A percentile compares a stretch with the other conserved stretches of the same genome.
Conservation (phyloP, 2,329 filamentous ascomycete genomes). For the Keithomyces neogunnii region DNA sequence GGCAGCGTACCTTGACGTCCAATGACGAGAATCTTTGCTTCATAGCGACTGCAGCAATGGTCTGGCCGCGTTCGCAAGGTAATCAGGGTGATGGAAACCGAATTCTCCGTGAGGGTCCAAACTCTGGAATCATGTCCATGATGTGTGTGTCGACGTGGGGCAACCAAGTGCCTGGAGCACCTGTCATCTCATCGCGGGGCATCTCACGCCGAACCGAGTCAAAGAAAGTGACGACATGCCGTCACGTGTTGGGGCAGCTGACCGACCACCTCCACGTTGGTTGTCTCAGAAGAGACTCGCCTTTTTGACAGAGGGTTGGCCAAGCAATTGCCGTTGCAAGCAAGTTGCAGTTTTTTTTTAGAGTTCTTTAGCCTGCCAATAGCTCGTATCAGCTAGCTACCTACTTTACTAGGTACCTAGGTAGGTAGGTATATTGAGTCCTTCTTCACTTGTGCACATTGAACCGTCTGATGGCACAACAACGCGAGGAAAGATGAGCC, state of each 20-base stretch:
- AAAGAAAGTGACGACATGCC: constrained; percentile 5
- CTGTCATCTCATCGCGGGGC: constrained; percentile 8
- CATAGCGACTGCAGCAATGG: constrained; percentile 31
- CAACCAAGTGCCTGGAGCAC: neutral
- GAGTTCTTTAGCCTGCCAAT: too few species aligned
- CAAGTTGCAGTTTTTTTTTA: too few species aligned
- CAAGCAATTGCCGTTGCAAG: neutral
- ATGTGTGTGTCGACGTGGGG: constrained; percentile 3
- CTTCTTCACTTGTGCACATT: too few species aligned
- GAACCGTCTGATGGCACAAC: too few species aligned
- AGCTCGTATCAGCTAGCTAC: too few species aligned
- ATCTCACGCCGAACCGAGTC: constrained; percentile 5
- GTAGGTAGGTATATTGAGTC: too few species aligned
- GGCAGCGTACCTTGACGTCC: constrained; percentile 54
- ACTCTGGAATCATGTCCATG: neutral
- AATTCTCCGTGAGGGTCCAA: neutral
- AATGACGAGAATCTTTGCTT: constrained; percentile 76
- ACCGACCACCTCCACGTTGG: neutral
- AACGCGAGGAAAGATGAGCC: too few species aligned
- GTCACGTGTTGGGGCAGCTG: constrained; percentile 6
- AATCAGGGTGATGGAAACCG: neutral
- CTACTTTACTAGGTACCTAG: too few species aligned
- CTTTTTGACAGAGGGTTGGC: too few species aligned
- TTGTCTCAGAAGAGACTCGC: too few species aligned
- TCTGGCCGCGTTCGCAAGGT: neutral